Evolutionary conservation across 2,329 filamentous ascomycete species (phyloP), one percentile per base, ranked within the genome.

Genomic region (Anthostomella pinea): DNA sequence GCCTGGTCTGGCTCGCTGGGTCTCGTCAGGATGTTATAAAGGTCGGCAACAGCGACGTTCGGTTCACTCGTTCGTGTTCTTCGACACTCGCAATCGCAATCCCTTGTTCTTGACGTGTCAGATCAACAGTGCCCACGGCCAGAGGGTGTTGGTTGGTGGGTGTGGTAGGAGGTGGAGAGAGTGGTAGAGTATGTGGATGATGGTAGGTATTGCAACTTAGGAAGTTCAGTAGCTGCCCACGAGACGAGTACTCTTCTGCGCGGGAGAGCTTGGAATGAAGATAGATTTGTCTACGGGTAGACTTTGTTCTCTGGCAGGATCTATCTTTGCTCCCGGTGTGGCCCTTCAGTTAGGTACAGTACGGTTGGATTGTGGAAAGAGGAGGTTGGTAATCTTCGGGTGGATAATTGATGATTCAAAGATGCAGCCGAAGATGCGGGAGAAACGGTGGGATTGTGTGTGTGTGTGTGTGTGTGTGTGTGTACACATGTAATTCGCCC

Each of bases 201-300:
- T 39, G 42, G 33, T 45, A 30, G 48, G 47, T 57, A 45, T 54
- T 51, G 51, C 41, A 54, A 57, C 53, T 54, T 53, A 57, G 42
- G 41, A 54, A 54, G 47, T 56, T 53, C 51, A 51, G 39, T 31
- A 38, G 39, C 27, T 50, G 49, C 33, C 41, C 43, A 48, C n/a
- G n/a, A n/a, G 32, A 41, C 49, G 20, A 30, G 14, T 17, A 23
- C 30, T 42, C 36, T 47, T n/a, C n/a, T n/a, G n/a, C n/a, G n/a
- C n/a, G 38, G 34, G 13, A 30, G 38, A 47, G 47, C 36, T 47
- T 44, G 45, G 48, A 49, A 39, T 45, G 47, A 50, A 48, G 43
- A 48, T 42, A 48, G 46, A 52, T 45, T 46, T 43, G 36, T 47
- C 41, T 45, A 13, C 42, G 10, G 39, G 44, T 38, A 46, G 38